Percentiles rank a stretch among this genome's conserved stretches.
These are phyloP conservation scores for Rhynchosporium graminicola DNA, from an alignment of 2,329 filamentous ascomycete species.

Conservation along the genomic window DNA sequence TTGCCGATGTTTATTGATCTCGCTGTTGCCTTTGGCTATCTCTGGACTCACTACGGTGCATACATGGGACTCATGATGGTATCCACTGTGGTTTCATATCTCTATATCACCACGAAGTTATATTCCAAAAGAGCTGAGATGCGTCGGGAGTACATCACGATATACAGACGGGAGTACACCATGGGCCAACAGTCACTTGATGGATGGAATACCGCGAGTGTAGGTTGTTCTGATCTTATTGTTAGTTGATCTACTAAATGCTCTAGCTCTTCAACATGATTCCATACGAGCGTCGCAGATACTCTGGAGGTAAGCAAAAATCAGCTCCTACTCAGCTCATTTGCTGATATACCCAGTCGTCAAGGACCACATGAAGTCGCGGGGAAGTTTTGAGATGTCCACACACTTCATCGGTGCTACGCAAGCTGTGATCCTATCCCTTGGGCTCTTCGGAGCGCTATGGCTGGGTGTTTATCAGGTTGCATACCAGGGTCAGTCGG, in stretches of 20 bases:
- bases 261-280: conserved; percentile 55
- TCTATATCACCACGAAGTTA: conserved; percentile 50
- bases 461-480: conserved; percentile 37
- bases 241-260: conserved; percentile 11
- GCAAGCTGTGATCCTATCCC: conserved; percentile 53
- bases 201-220: conserved; percentile 44
- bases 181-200: conserved; percentile 44
- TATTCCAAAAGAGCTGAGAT: conserved; percentile 39
- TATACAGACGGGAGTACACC: conserved; percentile 41
- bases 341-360: conserved; percentile 37
- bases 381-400: conserved; percentile 41
- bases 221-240: conserved; percentile 28
- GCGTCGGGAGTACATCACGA: conserved; percentile 41
- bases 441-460: conserved; percentile 49
- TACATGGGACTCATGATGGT: conserved; percentile 57
- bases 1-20: conserved; percentile 64
- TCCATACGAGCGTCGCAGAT: conserved; percentile 53
- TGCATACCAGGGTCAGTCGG: conserved; percentile 46
- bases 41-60: conserved; percentile 63
- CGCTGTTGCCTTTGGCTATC: conserved; percentile 58
- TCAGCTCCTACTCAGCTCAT: neutral
- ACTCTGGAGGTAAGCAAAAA: conserved; percentile 41
- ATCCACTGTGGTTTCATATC: conserved; percentile 50
- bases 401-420: conserved; percentile 49
- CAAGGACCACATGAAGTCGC: conserved; percentile 42